Evolutionary conservation across 495 filamentous ascomycete genomes (phyloP), one percentile per base, ranked within the genome.

Genomic region (Penicillium paradoxum): DNA sequence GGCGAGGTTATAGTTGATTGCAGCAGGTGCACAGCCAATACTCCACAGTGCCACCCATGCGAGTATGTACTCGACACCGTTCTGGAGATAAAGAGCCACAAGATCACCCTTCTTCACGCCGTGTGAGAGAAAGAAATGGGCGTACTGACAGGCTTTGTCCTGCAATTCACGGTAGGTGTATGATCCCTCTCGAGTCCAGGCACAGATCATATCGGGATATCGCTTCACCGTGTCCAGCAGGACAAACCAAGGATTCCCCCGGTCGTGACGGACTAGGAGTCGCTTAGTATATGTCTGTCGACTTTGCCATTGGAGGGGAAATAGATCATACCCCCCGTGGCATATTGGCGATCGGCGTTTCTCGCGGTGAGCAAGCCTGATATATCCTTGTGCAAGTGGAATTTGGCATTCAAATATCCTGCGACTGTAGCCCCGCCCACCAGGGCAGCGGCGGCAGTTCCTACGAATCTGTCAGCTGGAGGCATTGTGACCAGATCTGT

Each of bases 1-100:
- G 21, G 75, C 67, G 0, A 91, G 73, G 59, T 89, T 83, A 55
- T 86, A 82, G 63, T 92, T 92, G 63, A 91, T 85, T 54, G 85
- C 74, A 0, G 86, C 83, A 0, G 86, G 84, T 5, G 81, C 84
- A 30, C 79, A 80, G 1, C 86, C 86, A 54, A 88, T 79, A 13
- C 77, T 77, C 77, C 79, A 80, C 1, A 81, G 63, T 0, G 75
- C 85, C 38, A 88, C 57, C 78, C 82, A 83, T 0, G 74, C 76
- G 47, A 87, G 78, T 27, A 89, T 60, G 62, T 89, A 89, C 60
- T 89, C 83, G 1, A 80, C 76, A 7, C 78, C 76, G 59, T 90
- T 92, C 50, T 74, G 75, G 60, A 90, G 74, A 66, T 84, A 89
- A 50, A 91, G 77, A 4, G 76, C 79, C 0, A 90, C 83, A 2